Evolutionary conservation across 169 alveolate genomes (phyloP), one percentile per base, ranked within the genome.

Genomic region (Cyclospora cayetanensis): DNA sequence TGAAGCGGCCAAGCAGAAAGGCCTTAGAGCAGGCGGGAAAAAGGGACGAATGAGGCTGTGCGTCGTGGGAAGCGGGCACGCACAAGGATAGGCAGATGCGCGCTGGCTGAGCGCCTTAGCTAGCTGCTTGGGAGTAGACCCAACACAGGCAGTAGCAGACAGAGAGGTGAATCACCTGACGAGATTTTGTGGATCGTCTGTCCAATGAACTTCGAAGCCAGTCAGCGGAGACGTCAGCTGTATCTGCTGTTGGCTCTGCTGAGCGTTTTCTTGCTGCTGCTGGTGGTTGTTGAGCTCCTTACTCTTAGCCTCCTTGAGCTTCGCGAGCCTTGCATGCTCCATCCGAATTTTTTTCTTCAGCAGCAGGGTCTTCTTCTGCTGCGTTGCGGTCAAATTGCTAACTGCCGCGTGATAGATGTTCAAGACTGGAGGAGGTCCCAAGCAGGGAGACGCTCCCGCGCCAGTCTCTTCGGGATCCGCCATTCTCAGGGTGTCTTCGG

Each of bases 131-230:
- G 31, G 34, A 25, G 35, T 27, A 60, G 72, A 60, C 34, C 72
- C 39, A 2, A 27, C 41, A 68, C 46, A 35, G 52, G 80, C 80
- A 68, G 80, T 46, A 35, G 80, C 80, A 68, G 50, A n/a, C 25
- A 46, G 80, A 29, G 46, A 11, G 27, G 4, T 7, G 76, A 12
- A 18, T 34, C 37, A 90, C 93, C 93, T 72, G 41, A 46, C 74
- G 50, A 90, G 93, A 65, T 29, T 68, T 12, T 90, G n/a, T 42
- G 72, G 90, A 65, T 90, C 93, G 68, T 72, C 50, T n/a, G 79
- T 41, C 93, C 93, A 90, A 65, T 90, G 79, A 1, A 90, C 82
- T 50, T 90, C 93, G 27, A 77, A 90, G 77, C 93, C 93, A 0
- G 93, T 90, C 15, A 90, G 86, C 35, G 93, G 93, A 20, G 90